A percentile compares a stretch with the other conserved stretches of the same genome.
These are phyloP conservation scores for Noccaea caerulescens DNA, from an alignment of 345 rosid species.

Conservation along the genomic window DNA sequence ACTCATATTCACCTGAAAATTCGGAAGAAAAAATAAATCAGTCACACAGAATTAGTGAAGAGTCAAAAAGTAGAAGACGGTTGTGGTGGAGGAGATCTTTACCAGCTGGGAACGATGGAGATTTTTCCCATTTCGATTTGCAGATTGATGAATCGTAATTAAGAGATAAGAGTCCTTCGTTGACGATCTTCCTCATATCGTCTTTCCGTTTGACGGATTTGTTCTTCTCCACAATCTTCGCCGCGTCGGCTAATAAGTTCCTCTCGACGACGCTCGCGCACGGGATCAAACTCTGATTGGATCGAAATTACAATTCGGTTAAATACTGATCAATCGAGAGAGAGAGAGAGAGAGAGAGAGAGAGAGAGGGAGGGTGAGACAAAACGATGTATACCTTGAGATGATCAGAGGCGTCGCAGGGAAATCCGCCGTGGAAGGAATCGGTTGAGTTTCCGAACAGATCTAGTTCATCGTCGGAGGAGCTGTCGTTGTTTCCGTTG, in stretches of 20 bases:
- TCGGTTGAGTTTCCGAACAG: conserved; percentile 54
- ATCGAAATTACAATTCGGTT: background rate
- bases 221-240: conserved; percentile 80
- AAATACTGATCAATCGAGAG: background rate
- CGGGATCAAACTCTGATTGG: conserved; percentile 65
- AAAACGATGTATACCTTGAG: conserved; percentile 63
- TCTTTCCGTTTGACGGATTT: conserved; percentile 69
- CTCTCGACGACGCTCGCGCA: conserved; percentile 76
- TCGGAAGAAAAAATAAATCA: background rate
- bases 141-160: conserved; percentile 82
- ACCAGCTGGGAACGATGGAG: conserved; percentile 81
- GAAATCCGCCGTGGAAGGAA: conserved; percentile 51
- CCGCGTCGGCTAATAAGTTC: conserved; percentile 79
- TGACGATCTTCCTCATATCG: conserved; percentile 65
- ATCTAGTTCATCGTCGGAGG: conserved; percentile 84
- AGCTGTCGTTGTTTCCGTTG: conserved; percentile 71
- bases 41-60: conserved; percentile 23
- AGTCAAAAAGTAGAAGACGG: background rate
- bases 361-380: too few relatives aligned
- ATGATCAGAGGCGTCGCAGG: conserved; percentile 56
- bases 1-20: conserved; percentile 80
- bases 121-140: conserved; percentile 92
- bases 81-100: background rate
- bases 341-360: background rate
- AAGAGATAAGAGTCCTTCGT: conserved; percentile 62